These are phyloP conservation scores for thale cress (Arabidopsis thaliana) DNA, from an alignment of 345 rosid species.

Conservation along the genomic window TAIR10.1 NC_003070.9:20408001-20408500, in stretches of 20 bases:
- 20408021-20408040: no score
- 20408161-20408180: background rate
- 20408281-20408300: background rate
- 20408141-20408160: no score
- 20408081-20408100: no score
- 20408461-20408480: background rate
- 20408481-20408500: conserved; percentile 28
- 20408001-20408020: no score
- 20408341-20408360: background rate
- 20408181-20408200: background rate
- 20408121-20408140: no score
- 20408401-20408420: background rate
- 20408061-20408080: no score
- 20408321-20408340: background rate
- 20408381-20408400: background rate
- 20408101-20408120: no score
- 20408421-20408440: background rate
- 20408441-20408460: background rate
- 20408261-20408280: background rate
- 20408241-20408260: background rate
- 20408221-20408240: background rate
- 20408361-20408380: background rate
- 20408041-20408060: no score
- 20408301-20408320: background rate
- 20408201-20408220: background rate